Base-by-base conservation (phyloP, 139 green algal genomes). In the Chlorella sp. region DNA sequence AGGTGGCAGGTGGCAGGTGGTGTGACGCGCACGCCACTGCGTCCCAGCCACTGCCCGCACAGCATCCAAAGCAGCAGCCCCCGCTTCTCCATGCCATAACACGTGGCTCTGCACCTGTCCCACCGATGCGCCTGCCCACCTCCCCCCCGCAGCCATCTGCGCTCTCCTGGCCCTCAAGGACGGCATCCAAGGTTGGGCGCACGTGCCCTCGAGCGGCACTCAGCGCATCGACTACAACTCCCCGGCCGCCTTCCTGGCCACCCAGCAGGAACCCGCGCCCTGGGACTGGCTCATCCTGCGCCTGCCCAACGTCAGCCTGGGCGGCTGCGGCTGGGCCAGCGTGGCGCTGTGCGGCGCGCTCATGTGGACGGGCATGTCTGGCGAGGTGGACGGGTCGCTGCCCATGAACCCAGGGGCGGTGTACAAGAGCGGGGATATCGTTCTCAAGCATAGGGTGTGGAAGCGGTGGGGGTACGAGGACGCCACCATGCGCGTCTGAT, bases 351-450 rank as follows among this genome's bases (percentile, higher is more conserved):
- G 74, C 23, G 66, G 59, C 4, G 24, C 35, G 24, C 83, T 81
- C 62, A 77, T 87, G 75, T 66, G 59, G 31, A 84, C 78, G 0
- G 82, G 78, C 62, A 87, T 84, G 78, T 71, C 61, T 22, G 75
- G 72, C 14, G n/a, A 80, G 50, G 62, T 55, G 1, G 60, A 79
- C 30, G 62, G 79, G 30, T 32, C 67, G 26, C 67, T 87, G 62
- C 76, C 76, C 0, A 67, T 74, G 6, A 87, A 84, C 73, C 82
- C 82, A 30, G 82, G 82, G 5, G 70, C 64, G 10, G 82, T 78
- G 17, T 84, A 84, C 70, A 84, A 83, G 75, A 72, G 59, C 23
- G 29, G 68, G 2, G 75, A 87, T 35, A 59, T 87, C 1, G 75
- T 75, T 3, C 35, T 75, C 27, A 69, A 74, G 69, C 68, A 70